Conservation (phyloP, 2,329 filamentous ascomycete genomes). For the Curvularia verruculosa region DNA sequence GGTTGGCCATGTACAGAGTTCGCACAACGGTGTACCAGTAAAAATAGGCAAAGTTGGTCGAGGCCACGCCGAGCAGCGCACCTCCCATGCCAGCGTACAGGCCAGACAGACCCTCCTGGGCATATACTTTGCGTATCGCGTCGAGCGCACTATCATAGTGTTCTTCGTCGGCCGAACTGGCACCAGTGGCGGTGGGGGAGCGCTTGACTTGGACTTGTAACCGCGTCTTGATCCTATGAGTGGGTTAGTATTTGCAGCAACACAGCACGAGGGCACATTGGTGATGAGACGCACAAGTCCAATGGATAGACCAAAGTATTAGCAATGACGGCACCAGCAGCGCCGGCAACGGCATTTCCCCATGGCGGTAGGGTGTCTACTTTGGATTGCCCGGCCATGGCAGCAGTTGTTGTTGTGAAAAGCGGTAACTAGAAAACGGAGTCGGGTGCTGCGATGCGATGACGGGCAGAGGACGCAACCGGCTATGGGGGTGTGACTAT, state of each 20-base stretch:
- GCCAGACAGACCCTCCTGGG: conserved; percentile 78
- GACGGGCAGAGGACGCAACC: conserved; percentile 22
- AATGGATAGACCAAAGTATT: conserved; percentile 96
- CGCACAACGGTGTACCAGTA: conserved; percentile 97
- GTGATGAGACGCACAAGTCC: conserved; percentile 74
- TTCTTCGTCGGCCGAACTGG: conserved; percentile 58
- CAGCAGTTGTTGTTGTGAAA: conserved; percentile 1
- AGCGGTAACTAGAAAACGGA: conserved; percentile 1
- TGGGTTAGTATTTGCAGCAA: conserved; percentile 11
- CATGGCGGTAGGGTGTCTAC: conserved; percentile 79
- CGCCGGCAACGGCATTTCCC: conserved; percentile 90
- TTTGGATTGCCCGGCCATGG: conserved; percentile 67
- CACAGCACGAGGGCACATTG: not conserved
- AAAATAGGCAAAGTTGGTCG: conserved; percentile 99
- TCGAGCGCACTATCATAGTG: conserved; percentile 90
- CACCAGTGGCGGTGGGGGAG: conserved; percentile 49
- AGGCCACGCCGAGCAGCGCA: conserved; percentile 87
- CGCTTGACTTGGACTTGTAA: conserved; percentile 90
- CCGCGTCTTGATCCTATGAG: conserved; percentile 86
- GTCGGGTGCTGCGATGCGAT: conserved; percentile 18
- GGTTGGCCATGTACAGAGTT: conserved; percentile 71
- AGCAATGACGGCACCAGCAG: conserved; percentile 89
- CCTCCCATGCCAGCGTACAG: conserved; percentile 90
- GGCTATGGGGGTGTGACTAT: conserved; percentile 14
- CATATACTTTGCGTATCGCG: conserved; percentile 82